Base-by-base conservation (phyloP, 2,329 filamentous ascomycete species). In the Decorospora gaudefroyi region DNA sequence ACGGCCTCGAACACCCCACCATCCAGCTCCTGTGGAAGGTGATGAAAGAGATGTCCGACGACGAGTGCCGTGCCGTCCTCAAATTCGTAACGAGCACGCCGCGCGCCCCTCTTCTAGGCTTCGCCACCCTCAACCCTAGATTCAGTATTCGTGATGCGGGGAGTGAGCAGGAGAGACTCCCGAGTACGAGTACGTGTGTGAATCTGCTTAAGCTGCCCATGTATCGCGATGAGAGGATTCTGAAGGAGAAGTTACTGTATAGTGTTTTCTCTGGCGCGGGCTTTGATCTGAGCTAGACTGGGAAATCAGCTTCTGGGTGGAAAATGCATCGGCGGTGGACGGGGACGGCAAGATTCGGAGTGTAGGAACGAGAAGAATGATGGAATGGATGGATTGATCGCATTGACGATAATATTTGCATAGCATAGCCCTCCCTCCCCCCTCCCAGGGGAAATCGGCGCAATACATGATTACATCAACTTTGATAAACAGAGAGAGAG, bases 61-160 rank as follows among this genome's bases (percentile, higher is more conserved):
- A 77, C 15, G 88, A 97, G 67, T 80, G 89, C 3, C 79, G 90
- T 16, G 88, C 91, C 43, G 88, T 99, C 47, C 79, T 99, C 53
- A 96, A 96, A 64, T 99, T 96, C 59, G 93, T 97, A 32, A 99
- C 91, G 4, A 92, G 87, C 18, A 96, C 93, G 7, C 92, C 93
- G 0, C 79, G 93, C 25, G 92, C 91, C 19, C 93, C 93, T 2
- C 74, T 99, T 30, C 74, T 97, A 3, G 93, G 93, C 0, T 99
- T 99, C 65, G 83, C 83, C 12, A 87, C 93, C 62, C 74, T 99
- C 53, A 87, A 85, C 43, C 93, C 93, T 2, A 78, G 79, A 26
- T 99, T 99, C 69, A 92, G 85, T 63, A 97, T 99, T 51, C 77
- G 93, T 4, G 93, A 99, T 70, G 85, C 84, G 1, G 87, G 88